phyloP scores from a whole-genome alignment of 768 basidiomycete genomes.

The Lactarius trivialis region DNA sequence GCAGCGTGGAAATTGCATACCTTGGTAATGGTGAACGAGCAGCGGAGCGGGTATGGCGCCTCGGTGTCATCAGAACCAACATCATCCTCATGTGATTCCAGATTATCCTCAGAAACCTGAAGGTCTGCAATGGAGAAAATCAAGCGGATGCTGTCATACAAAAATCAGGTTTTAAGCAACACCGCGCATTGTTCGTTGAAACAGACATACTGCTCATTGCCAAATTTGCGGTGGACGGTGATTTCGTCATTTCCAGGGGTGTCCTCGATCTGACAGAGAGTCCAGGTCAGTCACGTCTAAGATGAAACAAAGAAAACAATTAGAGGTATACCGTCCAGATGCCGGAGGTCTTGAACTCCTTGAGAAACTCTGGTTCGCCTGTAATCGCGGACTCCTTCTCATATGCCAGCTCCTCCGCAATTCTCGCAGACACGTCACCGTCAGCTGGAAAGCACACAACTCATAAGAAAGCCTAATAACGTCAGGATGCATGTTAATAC shows the following conservation, averaged over 20 bases:
- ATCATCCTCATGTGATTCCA: conserved; percentile 35
- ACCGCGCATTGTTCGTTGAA: background rate
- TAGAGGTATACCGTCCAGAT: conserved; percentile 67
- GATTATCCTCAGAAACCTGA: conserved; percentile 39
- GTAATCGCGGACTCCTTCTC: conserved; percentile 57
- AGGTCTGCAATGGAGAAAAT: conserved; percentile 93
- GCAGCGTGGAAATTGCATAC: conserved; percentile 30
- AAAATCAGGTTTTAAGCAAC: background rate
- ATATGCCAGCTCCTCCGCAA: conserved; percentile 78
- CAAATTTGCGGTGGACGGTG: conserved; percentile 72
- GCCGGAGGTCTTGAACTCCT: conserved; percentile 62
- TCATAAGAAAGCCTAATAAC: background rate
- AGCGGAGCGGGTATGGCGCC: conserved; percentile 64
- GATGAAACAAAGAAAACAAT: background rate
- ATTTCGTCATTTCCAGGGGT: conserved; percentile 73
- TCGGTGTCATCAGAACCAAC: conserved; percentile 35
- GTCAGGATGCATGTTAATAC: conserved; percentile 19
- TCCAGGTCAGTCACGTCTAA: background rate
- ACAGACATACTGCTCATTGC: conserved; percentile 73
- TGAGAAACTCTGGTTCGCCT: conserved; percentile 67
- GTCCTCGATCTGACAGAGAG: conserved; percentile 55
- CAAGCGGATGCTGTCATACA: conserved; percentile 59
- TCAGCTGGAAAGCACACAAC: conserved; percentile 46
- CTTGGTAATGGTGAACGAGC: conserved; percentile 82
- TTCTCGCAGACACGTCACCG: conserved; percentile 62